These are phyloP conservation scores for Tetrapyrgos nigripes DNA, from an alignment of 1,284 basidiomycete species.

Conservation along the genomic window DNA sequence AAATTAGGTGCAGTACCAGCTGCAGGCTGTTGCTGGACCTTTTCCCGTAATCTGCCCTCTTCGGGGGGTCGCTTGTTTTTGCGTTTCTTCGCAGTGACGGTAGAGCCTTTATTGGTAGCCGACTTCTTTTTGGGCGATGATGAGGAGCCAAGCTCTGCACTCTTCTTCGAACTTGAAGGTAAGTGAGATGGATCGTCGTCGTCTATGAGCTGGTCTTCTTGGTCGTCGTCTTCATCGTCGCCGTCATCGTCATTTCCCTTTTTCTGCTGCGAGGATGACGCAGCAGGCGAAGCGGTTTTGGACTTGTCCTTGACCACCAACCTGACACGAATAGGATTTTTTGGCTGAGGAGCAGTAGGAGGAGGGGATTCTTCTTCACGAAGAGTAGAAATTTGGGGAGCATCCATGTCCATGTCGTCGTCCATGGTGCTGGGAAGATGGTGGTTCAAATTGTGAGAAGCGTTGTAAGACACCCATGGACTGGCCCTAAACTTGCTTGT, in stretches of 20 bases:
- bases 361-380: constrained; percentile 73
- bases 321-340: constrained; percentile 57
- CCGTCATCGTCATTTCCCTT: constrained; percentile 30
- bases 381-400: constrained; percentile 79
- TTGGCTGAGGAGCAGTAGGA: constrained; percentile 45
- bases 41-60: constrained; percentile 45
- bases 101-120: constrained; percentile 19
- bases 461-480: constrained; percentile 8
- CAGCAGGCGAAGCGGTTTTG: constrained; percentile 21
- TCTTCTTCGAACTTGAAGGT: constrained; percentile 28
- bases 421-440: constrained; percentile 39
- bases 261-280: constrained; percentile 24
- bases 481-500: constrained; percentile 4
- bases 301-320: constrained; percentile 44
- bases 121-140: constrained; percentile 48
- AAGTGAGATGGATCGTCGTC: constrained; percentile 55
- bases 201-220: constrained; percentile 80
- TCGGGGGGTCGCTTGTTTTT: constrained; percentile 47
- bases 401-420: constrained; percentile 73
- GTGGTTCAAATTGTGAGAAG: constrained; percentile 3
- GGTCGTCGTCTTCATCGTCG: constrained; percentile 56
- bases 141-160: constrained; percentile 27
- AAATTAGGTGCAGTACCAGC: constrained; percentile 37
- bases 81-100: constrained; percentile 33
- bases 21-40: constrained; percentile 37